A percentile compares a stretch with the other conserved stretches of the same genome.
Conservation (phyloP, 495 filamentous ascomycete genomes). For the Podospora didyma region DNA sequence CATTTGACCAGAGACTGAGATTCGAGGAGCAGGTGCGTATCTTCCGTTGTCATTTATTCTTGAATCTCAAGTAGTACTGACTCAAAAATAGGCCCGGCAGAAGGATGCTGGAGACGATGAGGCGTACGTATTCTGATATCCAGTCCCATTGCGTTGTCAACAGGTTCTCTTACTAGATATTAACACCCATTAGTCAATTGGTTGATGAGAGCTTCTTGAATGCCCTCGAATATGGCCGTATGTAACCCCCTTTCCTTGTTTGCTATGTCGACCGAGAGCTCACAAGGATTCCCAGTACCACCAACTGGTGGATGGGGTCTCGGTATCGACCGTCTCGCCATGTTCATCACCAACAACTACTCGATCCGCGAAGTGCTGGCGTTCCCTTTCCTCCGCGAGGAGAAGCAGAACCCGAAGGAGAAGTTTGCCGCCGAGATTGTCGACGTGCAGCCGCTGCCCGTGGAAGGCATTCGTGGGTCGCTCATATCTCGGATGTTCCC, state of each 20-base stretch:
- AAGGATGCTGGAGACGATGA: conserved; percentile 97
- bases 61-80: too few species aligned
- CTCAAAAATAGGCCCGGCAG: too few species aligned
- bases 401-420: conserved; percentile 32
- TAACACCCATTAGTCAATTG: conserved; percentile 49
- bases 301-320: conserved; percentile 97
- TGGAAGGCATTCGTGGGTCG: conserved; percentile 65
- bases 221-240: conserved; percentile 58
- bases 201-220: conserved; percentile 93
- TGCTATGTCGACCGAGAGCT: too few species aligned
- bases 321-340: conserved; percentile 93
- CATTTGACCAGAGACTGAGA: conserved; percentile 86
- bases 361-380: conserved; percentile 91
- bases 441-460: conserved; percentile 57
- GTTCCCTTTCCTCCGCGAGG: conserved; percentile 65
- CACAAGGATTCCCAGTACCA: conserved; percentile 50
- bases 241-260: too few species aligned
- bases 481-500: neutral
- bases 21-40: conserved; percentile 99
- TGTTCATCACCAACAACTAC: conserved; percentile 97
- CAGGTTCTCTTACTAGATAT: conserved; percentile 11
- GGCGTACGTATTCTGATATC: conserved; percentile 46
- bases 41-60: too few species aligned
- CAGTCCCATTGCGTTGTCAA: too few species aligned
- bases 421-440: conserved; percentile 64